Conservation (phyloP, 2,329 filamentous ascomycete species). For the Helotiales sp. region DNA sequence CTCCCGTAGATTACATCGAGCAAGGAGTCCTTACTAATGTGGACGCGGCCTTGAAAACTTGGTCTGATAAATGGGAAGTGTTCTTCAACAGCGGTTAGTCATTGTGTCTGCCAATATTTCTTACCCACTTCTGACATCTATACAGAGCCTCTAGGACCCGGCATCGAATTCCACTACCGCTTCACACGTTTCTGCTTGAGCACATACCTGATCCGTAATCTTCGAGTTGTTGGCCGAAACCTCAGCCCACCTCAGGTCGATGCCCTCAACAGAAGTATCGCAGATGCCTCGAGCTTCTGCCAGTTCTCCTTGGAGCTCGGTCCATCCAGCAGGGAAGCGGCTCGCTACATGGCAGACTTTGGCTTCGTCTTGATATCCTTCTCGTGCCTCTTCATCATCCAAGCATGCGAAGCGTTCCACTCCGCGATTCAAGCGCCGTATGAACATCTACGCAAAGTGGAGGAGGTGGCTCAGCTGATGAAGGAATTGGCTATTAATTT, state of each 20-base stretch:
- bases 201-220: conserved; percentile 14
- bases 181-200: conserved; percentile 21
- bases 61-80: conserved; percentile 16
- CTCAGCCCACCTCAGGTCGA: not conserved
- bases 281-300: conserved; percentile 11
- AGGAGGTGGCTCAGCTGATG: conserved; percentile 18
- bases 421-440: not conserved
- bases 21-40: not conserved
- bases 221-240: not conserved
- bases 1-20: not conserved
- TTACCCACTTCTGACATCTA: not conserved
- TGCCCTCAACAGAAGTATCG: conserved; percentile 8
- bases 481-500: conserved; percentile 28
- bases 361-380: conserved; percentile 23
- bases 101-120: not conserved
- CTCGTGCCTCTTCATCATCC: conserved; percentile 20
- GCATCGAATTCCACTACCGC: conserved; percentile 18
- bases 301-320: conserved; percentile 5
- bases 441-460: conserved; percentile 9
- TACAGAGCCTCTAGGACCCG: conserved; percentile 7
- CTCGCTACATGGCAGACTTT: conserved; percentile 20
- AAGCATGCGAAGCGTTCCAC: conserved; percentile 13
- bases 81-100: conserved; percentile 6
- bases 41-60: conserved; percentile 6
- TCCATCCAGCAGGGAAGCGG: conserved; percentile 9